Percentiles rank a stretch among this genome's conserved stretches.
Evolutionary conservation across 306 rosid genomes (phyloP).

Genomic region (Cucumis sativus): Cucumber_9930_V3 NC_026656.2:4002001-4002500

Average conservation of each 20-base stretch:
- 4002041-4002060: background rate
- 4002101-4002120: background rate
- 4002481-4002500: no score
- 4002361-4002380: no score
- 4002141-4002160: background rate
- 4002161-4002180: background rate
- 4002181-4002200: background rate
- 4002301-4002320: no score
- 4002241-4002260: background rate
- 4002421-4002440: no score
- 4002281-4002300: no score
- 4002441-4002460: no score
- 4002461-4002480: no score
- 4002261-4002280: no score
- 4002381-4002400: no score
- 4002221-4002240: background rate
- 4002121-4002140: background rate
- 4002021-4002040: constrained; percentile 4
- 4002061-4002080: constrained; percentile 4
- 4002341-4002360: no score
- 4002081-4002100: background rate
- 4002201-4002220: background rate
- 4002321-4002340: no score
- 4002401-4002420: no score
- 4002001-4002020: constrained; percentile 14